Evolutionary conservation across 306 rosid genomes (phyloP).

Genomic region (Aeschynomene evenia): DNA sequence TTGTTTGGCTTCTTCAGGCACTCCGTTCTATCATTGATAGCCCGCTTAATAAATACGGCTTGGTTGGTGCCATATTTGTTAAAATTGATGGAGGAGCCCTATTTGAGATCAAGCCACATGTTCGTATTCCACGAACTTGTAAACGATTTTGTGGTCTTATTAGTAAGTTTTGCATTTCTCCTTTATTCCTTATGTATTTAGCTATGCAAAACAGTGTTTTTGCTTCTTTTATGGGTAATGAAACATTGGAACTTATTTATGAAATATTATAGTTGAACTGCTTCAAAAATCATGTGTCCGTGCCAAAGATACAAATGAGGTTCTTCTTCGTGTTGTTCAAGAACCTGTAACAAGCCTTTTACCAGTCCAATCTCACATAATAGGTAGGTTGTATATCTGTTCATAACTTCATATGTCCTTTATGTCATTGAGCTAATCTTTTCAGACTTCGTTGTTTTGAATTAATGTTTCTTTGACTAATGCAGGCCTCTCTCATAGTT

Average conservation of each 20-base stretch:
- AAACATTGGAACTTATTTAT: neutral
- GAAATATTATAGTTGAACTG: constrained; percentile 34
- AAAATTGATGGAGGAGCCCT: constrained; percentile 36
- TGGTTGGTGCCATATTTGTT: constrained; percentile 39
- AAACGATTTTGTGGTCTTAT: constrained; percentile 45
- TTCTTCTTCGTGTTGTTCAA: constrained; percentile 30
- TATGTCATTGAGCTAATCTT: neutral
- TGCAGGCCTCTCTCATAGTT: constrained; percentile 40
- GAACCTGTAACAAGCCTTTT: constrained; percentile 32
- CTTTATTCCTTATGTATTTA: neutral
- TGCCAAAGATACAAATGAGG: constrained; percentile 35
- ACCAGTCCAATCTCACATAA: constrained; percentile 29
- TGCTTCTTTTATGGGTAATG: neutral
- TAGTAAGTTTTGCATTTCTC: constrained; percentile 18
- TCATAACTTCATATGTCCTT: neutral
- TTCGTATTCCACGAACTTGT: constrained; percentile 35
- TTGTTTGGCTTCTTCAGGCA: constrained; percentile 17
- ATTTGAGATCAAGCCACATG: constrained; percentile 50
- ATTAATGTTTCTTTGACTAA: neutral
- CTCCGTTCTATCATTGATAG: constrained; percentile 37
- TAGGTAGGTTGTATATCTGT: constrained; percentile 24
- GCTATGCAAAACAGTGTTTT: neutral
- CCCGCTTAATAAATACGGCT: constrained; percentile 42
- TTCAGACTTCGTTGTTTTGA: neutral
- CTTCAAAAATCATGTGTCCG: constrained; percentile 28